Evolutionary conservation across 2,329 filamentous ascomycete genomes (phyloP), one percentile per base, ranked within the genome.

Genomic region (Fusarium anguioides): DNA sequence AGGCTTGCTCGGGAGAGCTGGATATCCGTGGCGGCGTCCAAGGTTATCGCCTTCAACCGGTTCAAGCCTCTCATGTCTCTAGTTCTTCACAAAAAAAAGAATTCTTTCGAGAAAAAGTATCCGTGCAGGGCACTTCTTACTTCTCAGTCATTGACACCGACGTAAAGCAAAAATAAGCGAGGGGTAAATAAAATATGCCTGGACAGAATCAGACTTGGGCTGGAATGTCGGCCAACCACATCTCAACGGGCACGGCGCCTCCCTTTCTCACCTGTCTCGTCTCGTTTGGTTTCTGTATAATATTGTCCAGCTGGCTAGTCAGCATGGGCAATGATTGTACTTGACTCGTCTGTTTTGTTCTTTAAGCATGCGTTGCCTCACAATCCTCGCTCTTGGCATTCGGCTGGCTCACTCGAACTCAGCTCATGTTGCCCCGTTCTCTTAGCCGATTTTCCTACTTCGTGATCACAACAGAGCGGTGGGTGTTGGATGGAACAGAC

Each of bases 171-270:
- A 23, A 7, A 8, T 11, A 26, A 29, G 40, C 12, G 27, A 57
- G 27, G 18, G 21, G 27, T 26, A 29, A 27, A 42, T 37, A 39
- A 39, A 55, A 55, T 31, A 49, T 56, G 50, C 53, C 60, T 62
- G 42, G 24, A 51, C 47, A 63, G 29, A 18, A n/a, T 33, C 29
- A 40, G 50, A 53, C 54, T 70, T 68, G 55, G 59, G 68, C 55
- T 63, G 50, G 58, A 66, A 64, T 65, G 55, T 47, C 50, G 24
- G 36, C 49, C 41, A 41, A 63, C 41, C 53, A 64, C 49, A 62
- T 61, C 70, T 60, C 62, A 71, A 69, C 64, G 60, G 57, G 58
- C 51, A 69, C 60, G 60, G 70, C 66, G 61, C 59, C 60, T 69
- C 64, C 64, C 55, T 71, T 57, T 48, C 42, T 56, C 49, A 45